A percentile compares a stretch with the other conserved stretches of the same genome.
phyloP scores from a whole-genome alignment of 768 basidiomycete genomes.

The Lactarius quietus region DNA sequence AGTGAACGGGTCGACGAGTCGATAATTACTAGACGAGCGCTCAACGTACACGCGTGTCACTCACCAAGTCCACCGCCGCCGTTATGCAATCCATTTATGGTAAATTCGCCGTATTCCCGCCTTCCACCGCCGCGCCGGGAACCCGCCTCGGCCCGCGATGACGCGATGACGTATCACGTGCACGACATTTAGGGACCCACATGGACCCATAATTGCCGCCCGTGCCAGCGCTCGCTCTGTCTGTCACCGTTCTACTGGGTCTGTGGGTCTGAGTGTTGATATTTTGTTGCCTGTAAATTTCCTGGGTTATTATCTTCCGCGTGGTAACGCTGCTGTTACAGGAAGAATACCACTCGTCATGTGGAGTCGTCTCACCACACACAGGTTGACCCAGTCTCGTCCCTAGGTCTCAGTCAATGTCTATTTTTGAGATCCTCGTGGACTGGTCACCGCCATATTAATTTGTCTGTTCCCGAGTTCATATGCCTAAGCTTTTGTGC shows the following conservation, averaged over 20 bases:
- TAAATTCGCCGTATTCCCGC: not conserved
- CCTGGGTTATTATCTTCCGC: not conserved
- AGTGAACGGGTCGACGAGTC: not conserved
- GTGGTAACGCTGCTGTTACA: not conserved
- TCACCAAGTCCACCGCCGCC: not conserved
- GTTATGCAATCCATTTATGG: not conserved
- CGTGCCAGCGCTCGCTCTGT: not conserved
- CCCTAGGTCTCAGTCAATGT: not conserved
- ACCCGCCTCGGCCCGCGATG: not conserved
- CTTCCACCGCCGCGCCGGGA: not conserved
- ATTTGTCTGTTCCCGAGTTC: slow-evolving; percentile 21
- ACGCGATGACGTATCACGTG: not conserved
- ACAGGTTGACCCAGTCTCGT: slow-evolving; percentile 11
- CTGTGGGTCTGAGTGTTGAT: not conserved
- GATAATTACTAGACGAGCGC: slow-evolving; percentile 2
- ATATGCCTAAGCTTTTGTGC: not conserved
- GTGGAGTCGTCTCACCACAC: not conserved
- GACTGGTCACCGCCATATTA: slow-evolving; percentile 7
- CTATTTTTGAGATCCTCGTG: slow-evolving; percentile 19
- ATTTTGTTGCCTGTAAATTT: not conserved
- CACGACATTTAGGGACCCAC: slow-evolving; percentile 29
- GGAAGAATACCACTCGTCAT: not conserved
- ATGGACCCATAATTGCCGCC: slow-evolving; percentile 29
- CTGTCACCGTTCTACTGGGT: not conserved
- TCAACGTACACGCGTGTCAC: slow-evolving; percentile 10